These are phyloP conservation scores for Mycena polygramma DNA, from an alignment of 768 basidiomycete species.

Conservation along the genomic window DNA sequence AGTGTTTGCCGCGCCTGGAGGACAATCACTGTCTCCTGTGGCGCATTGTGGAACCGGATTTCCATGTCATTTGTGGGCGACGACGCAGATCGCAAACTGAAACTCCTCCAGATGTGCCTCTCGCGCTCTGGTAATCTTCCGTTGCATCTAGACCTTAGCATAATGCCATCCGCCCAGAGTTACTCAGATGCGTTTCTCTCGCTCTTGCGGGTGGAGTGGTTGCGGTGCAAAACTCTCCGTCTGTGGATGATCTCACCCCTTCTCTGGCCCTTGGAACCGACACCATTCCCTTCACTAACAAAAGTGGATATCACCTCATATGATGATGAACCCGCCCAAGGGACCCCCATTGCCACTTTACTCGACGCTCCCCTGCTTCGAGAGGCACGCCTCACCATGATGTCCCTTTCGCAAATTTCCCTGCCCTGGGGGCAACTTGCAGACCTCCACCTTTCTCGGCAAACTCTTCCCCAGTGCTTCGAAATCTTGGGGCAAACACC, in stretches of 20 bases:
- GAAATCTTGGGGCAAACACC: not conserved
- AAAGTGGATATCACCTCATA: not conserved
- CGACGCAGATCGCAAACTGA: not conserved
- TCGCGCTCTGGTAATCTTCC: not conserved
- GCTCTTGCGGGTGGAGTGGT: not conserved
- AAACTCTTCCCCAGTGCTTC: not conserved
- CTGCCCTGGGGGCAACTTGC: slow-evolving; percentile 7
- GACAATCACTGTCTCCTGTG: not conserved
- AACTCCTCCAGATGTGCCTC: not conserved
- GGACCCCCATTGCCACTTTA: not conserved
- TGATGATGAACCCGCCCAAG: no score
- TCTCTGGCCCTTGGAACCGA: not conserved
- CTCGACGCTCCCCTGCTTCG: slow-evolving; percentile 9
- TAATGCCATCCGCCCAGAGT: not conserved
- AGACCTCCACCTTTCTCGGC: not conserved
- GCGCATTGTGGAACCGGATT: not conserved
- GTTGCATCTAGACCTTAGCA: not conserved
- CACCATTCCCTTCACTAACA: not conserved
- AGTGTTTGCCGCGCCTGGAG: slow-evolving; percentile 15
- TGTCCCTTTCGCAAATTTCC: not conserved
- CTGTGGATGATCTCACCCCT: not conserved
- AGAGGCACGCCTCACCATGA: not conserved
- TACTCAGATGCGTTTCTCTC: not conserved
- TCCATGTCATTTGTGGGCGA: no score
- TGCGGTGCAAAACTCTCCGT: not conserved